Conservation (phyloP, 768 basidiomycete species). For the Rhodotorula taiwanensis region DNA sequence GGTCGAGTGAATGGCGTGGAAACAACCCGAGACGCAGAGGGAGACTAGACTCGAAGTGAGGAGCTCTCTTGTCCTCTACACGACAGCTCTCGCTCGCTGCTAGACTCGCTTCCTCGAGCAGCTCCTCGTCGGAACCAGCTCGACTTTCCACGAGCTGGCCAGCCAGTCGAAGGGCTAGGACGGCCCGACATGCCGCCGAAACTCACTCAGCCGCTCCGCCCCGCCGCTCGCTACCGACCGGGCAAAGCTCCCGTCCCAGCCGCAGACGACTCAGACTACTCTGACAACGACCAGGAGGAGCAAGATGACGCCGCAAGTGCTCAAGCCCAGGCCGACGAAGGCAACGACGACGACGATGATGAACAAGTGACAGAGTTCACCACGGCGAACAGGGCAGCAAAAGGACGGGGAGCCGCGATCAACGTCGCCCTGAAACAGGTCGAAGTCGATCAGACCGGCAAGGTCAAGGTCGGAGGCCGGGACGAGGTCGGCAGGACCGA, state of each 20-base stretch:
- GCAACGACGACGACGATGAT: constrained; percentile 36
- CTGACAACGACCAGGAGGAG: constrained; percentile 36
- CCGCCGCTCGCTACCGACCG: constrained; percentile 81
- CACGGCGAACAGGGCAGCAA: constrained; percentile 14
- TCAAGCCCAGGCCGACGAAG: not conserved
- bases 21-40: no score
- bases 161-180: no score
- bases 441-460: constrained; percentile 69
- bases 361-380: constrained; percentile 46
- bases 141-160: no score
- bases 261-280: constrained; percentile 32
- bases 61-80: no score
- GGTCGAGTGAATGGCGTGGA: no score
- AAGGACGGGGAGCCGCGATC: constrained; percentile 51
- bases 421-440: constrained; percentile 72
- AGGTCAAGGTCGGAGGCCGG: constrained; percentile 69
- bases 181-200: not conserved
- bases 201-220: constrained; percentile 42
- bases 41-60: not conserved
- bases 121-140: no score
- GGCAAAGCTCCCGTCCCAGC: constrained; percentile 50
- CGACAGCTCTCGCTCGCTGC: no score
- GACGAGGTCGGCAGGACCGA: constrained; percentile 71
- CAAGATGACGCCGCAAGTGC: constrained; percentile 13
- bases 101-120: no score